Conservation (phyloP, 202 grass and related monocot genomes). For the Panicum virgatum region DNA sequence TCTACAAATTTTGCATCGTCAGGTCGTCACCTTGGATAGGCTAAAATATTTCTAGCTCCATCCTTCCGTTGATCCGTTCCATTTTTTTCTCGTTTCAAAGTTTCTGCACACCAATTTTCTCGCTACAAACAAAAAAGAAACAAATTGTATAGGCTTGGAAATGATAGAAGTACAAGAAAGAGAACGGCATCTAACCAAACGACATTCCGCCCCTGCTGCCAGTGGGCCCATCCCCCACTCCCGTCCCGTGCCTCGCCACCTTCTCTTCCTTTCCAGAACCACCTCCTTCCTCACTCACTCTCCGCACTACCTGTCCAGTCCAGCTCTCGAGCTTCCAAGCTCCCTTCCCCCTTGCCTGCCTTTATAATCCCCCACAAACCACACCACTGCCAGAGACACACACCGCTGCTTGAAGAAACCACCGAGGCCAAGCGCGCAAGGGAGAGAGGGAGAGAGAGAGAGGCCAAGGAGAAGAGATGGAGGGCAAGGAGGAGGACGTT, state of each 20-base stretch:
- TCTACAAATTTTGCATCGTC: not conserved
- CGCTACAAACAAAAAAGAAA: not conserved
- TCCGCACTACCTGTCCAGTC: not conserved
- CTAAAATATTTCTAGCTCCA: not conserved
- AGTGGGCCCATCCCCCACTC: constrained; percentile 11
- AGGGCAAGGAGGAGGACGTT: constrained; percentile 93
- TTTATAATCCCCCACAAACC: constrained; percentile 32
- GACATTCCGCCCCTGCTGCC: not conserved
- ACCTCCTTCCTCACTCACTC: constrained; percentile 35
- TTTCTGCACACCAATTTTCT: not conserved
- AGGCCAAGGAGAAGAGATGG: constrained; percentile 34
- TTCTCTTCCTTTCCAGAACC: constrained; percentile 41
- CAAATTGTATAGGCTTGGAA: constrained; percentile 21
- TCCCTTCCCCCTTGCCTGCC: not conserved
- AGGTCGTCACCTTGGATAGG: not conserved
- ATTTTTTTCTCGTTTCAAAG: not conserved
- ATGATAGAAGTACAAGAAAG: not conserved
- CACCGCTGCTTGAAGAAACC: constrained; percentile 10
- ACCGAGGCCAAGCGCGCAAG: not conserved
- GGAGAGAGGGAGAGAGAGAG: too few relatives aligned
- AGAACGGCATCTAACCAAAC: constrained; percentile 19
- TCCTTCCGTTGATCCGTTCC: not conserved
- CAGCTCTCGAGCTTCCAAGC: not conserved
- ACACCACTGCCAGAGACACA: not conserved
- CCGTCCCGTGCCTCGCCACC: constrained; percentile 32